Percentiles rank a stretch among this genome's conserved stretches.
phyloP scores from a whole-genome alignment of 2,329 filamentous ascomycete genomes.

The Drechslerella coelobrocha region DNA sequence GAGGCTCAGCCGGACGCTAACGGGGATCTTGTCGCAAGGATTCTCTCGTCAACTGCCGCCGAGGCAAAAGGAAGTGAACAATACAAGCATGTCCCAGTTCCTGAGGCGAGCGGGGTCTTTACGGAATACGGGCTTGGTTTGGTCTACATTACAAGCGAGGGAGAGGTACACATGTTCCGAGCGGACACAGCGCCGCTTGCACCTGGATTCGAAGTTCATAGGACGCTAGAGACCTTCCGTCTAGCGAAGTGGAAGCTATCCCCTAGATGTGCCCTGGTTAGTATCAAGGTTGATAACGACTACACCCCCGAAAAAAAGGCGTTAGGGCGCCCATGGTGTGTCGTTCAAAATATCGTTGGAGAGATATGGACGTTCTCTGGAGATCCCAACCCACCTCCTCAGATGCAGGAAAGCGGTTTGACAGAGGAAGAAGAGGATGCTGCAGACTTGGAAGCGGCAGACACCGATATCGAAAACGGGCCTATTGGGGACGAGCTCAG shows the following conservation, averaged over 20 bases:
- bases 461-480: slow-evolving; percentile 39
- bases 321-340: slow-evolving; percentile 38
- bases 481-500: slow-evolving; percentile 44
- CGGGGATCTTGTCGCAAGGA: slow-evolving; percentile 2
- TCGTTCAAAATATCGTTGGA: slow-evolving; percentile 47
- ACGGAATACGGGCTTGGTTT: slow-evolving; percentile 36
- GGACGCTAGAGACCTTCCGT: slow-evolving; percentile 39
- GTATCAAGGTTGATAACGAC: slow-evolving; percentile 40
- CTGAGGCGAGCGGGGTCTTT: slow-evolving; percentile 36
- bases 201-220: slow-evolving; percentile 29
- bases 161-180: slow-evolving; percentile 34
- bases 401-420: slow-evolving; percentile 21
- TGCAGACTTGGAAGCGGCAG: slow-evolving; percentile 32
- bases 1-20: background rate
- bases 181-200: slow-evolving; percentile 41
- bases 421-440: slow-evolving; percentile 42
- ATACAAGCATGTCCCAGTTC: slow-evolving; percentile 24
- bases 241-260: slow-evolving; percentile 45
- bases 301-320: slow-evolving; percentile 39
- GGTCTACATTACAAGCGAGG: slow-evolving; percentile 43
- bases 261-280: slow-evolving; percentile 36
- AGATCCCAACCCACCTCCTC: slow-evolving; percentile 33
- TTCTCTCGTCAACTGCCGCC: slow-evolving; percentile 1
- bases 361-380: slow-evolving; percentile 49
- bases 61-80: slow-evolving; percentile 3